phyloP scores from a whole-genome alignment of 495 filamentous ascomycete species.

The Cercophora newfieldiana region DNA sequence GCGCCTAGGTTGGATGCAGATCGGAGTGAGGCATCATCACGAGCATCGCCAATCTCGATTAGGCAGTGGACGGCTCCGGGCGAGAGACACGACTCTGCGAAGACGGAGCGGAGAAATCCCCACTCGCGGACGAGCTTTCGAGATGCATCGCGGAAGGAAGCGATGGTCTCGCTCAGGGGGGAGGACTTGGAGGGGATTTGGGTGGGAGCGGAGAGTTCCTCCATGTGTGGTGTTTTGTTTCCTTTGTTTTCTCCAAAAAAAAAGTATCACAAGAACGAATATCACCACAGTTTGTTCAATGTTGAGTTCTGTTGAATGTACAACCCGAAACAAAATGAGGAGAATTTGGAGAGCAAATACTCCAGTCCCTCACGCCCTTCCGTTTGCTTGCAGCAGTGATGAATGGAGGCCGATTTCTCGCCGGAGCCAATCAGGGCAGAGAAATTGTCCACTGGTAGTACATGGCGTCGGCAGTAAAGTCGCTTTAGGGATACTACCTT shows the following conservation, averaged over 20 bases:
- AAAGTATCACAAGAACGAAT: neutral
- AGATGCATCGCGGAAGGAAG: conserved; percentile 27
- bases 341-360: neutral
- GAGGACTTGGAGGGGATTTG: too few relatives aligned
- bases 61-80: conserved; percentile 29
- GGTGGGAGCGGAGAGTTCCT: too few relatives aligned
- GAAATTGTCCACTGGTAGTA: too few relatives aligned
- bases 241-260: neutral
- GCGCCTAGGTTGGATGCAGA: conserved; percentile 16
- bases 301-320: neutral
- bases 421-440: neutral
- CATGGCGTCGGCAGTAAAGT: neutral
- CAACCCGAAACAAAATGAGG: neutral
- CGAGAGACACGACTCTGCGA: conserved; percentile 23
- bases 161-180: conserved; percentile 11
- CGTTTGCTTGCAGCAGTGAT: neutral
- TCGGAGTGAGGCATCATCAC: neutral
- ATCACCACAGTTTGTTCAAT: too few relatives aligned
- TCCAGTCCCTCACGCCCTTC: neutral
- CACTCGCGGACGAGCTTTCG: conserved; percentile 31
- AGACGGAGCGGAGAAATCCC: conserved; percentile 24
- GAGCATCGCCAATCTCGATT: conserved; percentile 28
- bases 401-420: neutral
- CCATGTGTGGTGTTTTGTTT: neutral
- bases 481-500: neutral